A percentile compares a stretch with the other conserved stretches of the same genome.
phyloP scores from a whole-genome alignment of 805 yeast genomes.

The Candida montana region DNA sequence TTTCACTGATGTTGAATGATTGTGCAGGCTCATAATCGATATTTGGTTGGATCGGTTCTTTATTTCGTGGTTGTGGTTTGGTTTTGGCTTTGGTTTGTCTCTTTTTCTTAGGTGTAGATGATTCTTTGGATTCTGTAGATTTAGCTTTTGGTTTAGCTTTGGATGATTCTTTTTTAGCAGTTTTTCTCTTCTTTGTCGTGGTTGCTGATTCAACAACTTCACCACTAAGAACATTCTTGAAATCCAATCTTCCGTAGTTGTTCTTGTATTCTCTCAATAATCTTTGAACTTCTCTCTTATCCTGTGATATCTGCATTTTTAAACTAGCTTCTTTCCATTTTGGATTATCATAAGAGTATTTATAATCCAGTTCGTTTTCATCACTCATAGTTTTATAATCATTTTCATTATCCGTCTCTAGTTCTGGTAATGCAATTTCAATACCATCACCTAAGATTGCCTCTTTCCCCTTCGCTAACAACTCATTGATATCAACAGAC shows the following conservation, averaged over 20 bases:
- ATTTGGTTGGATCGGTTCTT: neutral
- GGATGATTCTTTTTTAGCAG: no score
- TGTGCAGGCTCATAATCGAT: no score
- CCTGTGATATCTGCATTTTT: constrained; percentile 13
- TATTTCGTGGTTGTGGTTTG: no score
- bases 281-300: constrained; percentile 7
- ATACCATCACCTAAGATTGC: constrained; percentile 17
- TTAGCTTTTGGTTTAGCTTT: neutral
- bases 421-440: constrained; percentile 18
- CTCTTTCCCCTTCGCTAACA: constrained; percentile 39
- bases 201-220: constrained; percentile 3
- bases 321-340: constrained; percentile 12
- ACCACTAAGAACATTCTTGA: constrained; percentile 11
- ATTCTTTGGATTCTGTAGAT: neutral
- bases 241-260: constrained; percentile 10
- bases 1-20: neutral
- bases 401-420: neutral
- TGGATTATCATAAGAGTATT: constrained; percentile 10
- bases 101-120: no score
- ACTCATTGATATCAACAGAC: constrained; percentile 51
- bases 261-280: constrained; percentile 9
- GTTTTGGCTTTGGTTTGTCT: neutral
- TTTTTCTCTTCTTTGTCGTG: neutral
- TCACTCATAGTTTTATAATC: neutral
- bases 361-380: neutral